Evolutionary conservation across 495 filamentous ascomycete species (phyloP).

Genomic region (Neurospora cerealis): DNA sequence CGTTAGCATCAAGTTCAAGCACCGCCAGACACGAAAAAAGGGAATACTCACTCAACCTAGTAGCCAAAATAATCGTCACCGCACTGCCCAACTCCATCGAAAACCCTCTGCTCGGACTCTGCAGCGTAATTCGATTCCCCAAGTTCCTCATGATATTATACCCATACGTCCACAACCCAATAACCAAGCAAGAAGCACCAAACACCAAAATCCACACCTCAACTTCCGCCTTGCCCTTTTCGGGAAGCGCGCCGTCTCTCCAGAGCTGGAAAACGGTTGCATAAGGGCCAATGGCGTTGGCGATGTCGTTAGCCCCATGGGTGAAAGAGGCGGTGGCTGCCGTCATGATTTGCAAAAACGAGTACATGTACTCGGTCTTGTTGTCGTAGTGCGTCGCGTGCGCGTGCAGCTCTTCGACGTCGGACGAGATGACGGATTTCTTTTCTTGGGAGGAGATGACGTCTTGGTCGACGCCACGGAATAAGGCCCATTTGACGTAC

Average conservation of each 20-base stretch:
- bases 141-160: conserved; percentile 62
- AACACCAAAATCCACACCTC: conserved; percentile 59
- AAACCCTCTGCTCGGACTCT: conserved; percentile 59
- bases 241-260: conserved; percentile 35
- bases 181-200: conserved; percentile 44
- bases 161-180: conserved; percentile 62
- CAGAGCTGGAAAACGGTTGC: conserved; percentile 60
- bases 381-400: conserved; percentile 60
- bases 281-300: conserved; percentile 65
- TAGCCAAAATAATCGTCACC: conserved; percentile 58
- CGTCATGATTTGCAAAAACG: conserved; percentile 62
- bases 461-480: conserved; percentile 53
- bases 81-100: conserved; percentile 61
- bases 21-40: not conserved
- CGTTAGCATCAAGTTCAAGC: not conserved
- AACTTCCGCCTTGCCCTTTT: conserved; percentile 45
- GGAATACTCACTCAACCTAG: conserved; percentile 35
- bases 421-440: conserved; percentile 27
- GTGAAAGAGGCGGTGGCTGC: conserved; percentile 65
- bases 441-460: conserved; percentile 36
- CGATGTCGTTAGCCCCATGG: conserved; percentile 71
- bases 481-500: conserved; percentile 35
- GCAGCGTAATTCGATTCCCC: conserved; percentile 59
- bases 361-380: conserved; percentile 65
- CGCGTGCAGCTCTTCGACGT: conserved; percentile 47